A percentile compares a stretch with the other conserved stretches of the same genome.
Evolutionary conservation across 495 filamentous ascomycete genomes (phyloP).

Genomic region (Neurospora terricola): DNA sequence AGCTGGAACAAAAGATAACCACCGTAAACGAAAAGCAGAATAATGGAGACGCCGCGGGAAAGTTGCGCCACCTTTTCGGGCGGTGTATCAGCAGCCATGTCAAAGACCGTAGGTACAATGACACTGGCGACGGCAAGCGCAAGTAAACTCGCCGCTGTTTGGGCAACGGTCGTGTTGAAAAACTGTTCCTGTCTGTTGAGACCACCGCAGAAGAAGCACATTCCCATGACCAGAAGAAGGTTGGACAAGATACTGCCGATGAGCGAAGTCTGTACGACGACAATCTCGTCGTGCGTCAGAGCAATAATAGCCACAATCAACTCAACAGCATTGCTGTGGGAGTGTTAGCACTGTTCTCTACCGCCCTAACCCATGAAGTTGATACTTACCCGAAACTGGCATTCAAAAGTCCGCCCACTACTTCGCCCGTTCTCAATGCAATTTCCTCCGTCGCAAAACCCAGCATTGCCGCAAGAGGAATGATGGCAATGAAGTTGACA

Average conservation of each 20-base stretch:
- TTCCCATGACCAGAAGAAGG: slow-evolving; percentile 80
- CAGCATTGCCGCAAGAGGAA: slow-evolving; percentile 80
- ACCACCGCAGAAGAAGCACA: slow-evolving; percentile 89
- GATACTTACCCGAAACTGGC: slow-evolving; percentile 69
- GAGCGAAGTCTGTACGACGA: slow-evolving; percentile 87
- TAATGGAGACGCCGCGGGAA: slow-evolving; percentile 62
- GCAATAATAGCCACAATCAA: slow-evolving; percentile 85
- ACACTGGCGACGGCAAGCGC: slow-evolving; percentile 69
- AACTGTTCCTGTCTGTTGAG: slow-evolving; percentile 69
- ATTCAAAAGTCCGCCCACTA: slow-evolving; percentile 76
- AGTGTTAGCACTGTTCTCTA: slow-evolving; percentile 2
- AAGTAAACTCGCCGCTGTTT: slow-evolving; percentile 77
- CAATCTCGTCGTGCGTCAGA: slow-evolving; percentile 57
- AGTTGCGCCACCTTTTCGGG: slow-evolving; percentile 41
- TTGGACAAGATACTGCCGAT: slow-evolving; percentile 90
- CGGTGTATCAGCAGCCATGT: slow-evolving; percentile 27
- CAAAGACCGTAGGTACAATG: slow-evolving; percentile 85
- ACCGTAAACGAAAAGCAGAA: slow-evolving; percentile 67
- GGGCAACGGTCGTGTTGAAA: slow-evolving; percentile 91
- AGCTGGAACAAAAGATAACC: slow-evolving; percentile 78
- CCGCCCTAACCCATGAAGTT: not conserved
- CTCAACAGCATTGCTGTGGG: slow-evolving; percentile 72
- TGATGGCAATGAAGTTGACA: slow-evolving; percentile 82
- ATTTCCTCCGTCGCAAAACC: slow-evolving; percentile 91
- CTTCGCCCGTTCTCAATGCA: slow-evolving; percentile 72